A percentile compares a stretch with the other conserved stretches of the same genome.
Evolutionary conservation across 495 filamentous ascomycete species (phyloP).

Genomic region (Penicillium egyptiacum): DNA sequence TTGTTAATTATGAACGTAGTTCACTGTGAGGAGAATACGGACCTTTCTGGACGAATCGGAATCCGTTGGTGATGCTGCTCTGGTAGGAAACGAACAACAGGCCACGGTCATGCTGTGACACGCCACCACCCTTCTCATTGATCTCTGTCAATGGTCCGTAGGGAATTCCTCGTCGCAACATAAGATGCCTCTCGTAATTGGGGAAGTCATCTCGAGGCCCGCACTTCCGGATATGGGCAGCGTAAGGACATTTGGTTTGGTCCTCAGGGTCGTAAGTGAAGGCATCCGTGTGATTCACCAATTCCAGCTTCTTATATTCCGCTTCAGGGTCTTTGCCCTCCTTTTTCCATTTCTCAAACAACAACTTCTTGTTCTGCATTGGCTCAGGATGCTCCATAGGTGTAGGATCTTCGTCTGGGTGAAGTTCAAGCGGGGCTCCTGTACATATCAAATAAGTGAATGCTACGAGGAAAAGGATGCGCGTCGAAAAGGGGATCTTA

Average conservation of each 20-base stretch:
- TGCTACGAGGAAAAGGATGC: background rate
- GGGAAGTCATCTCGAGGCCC: conserved; percentile 3
- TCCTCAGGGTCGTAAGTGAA: background rate
- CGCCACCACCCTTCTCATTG: background rate
- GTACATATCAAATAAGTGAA: background rate
- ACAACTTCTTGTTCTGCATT: background rate
- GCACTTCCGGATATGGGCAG: conserved; percentile 2
- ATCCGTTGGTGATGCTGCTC: conserved; percentile 1
- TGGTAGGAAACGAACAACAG: conserved; percentile 6
- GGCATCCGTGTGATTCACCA: background rate
- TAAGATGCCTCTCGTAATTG: background rate
- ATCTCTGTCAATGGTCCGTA: background rate
- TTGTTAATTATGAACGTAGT: background rate
- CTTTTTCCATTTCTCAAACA: background rate
- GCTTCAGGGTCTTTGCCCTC: too few species aligned
- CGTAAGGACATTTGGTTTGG: conserved; percentile 6
- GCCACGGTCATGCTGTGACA: conserved; percentile 2
- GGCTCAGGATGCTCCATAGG: background rate
- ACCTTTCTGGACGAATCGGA: conserved; percentile 1
- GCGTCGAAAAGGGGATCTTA: background rate
- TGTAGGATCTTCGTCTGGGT: background rate
- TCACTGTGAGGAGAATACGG: background rate
- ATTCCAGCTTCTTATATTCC: background rate
- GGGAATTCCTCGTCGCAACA: conserved; percentile 4
- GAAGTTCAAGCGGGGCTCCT: conserved; percentile 3